Percentiles rank a stretch among this genome's conserved stretches.
Evolutionary conservation across 2,329 filamentous ascomycete genomes (phyloP).

Genomic region (Aspergillus cejpii): DNA sequence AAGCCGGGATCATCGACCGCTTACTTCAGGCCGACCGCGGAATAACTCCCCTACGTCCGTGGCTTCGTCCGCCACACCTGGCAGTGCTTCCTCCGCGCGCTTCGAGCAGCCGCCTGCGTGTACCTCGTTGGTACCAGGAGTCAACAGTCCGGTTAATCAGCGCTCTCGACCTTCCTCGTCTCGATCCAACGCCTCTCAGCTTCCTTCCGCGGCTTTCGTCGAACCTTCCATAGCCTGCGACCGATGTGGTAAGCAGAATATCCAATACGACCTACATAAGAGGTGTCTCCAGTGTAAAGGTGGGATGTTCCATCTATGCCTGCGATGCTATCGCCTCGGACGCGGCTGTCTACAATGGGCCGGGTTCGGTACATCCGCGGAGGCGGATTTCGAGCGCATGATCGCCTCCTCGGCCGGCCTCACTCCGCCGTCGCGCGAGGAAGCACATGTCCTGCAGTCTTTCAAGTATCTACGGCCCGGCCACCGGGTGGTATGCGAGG

Average conservation of each 20-base stretch:
- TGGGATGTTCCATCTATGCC: constrained; percentile 72
- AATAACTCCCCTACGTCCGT: constrained; percentile 21
- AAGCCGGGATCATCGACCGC: constrained; percentile 19
- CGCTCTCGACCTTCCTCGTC: constrained; percentile 30
- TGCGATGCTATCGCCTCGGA: constrained; percentile 68
- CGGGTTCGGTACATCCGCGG: constrained; percentile 71
- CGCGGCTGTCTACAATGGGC: constrained; percentile 81
- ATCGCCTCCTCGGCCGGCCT: constrained; percentile 27
- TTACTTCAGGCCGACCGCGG: constrained; percentile 18
- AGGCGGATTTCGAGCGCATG: constrained; percentile 57
- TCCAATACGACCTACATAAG: constrained; percentile 82
- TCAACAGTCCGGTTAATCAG: constrained; percentile 14
- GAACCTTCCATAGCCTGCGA: constrained; percentile 71
- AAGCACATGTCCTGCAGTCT: constrained; percentile 48
- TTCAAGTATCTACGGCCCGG: constrained; percentile 31
- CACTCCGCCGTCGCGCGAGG: constrained; percentile 8
- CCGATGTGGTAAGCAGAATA: constrained; percentile 61
- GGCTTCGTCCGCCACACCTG: constrained; percentile 11
- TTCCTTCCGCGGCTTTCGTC: constrained; percentile 42
- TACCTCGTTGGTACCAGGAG: constrained; percentile 12
- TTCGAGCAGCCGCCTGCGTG: constrained; percentile 10
- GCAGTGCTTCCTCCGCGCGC: constrained; percentile 6
- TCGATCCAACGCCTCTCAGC: constrained; percentile 24
- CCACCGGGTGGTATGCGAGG: constrained; percentile 32
- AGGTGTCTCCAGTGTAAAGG: constrained; percentile 65